A percentile compares a stretch with the other conserved stretches of the same genome.
Evolutionary conservation across 371 early-diverging fungal species (phyloP).

Genomic region (Batkoa obscura): DNA sequence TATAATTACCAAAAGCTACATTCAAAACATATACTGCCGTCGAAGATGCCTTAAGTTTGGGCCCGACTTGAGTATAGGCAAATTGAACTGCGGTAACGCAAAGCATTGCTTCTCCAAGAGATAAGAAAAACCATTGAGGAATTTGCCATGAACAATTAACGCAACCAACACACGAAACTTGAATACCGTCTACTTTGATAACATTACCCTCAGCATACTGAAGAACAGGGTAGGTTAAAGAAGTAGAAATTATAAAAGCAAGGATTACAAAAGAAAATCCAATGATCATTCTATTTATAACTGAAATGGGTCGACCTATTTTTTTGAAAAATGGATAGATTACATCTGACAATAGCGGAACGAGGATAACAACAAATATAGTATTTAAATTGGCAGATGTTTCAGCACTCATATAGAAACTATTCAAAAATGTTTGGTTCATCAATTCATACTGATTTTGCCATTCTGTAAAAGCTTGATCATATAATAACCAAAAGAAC

Average conservation of each 20-base stretch:
- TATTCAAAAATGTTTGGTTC: slow-evolving; percentile 11
- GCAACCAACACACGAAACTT: slow-evolving; percentile 9
- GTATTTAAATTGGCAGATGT: not conserved
- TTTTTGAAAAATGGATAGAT: no score
- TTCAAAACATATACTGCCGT: not conserved
- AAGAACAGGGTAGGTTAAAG: not conserved
- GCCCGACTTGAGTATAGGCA: not conserved
- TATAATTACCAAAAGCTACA: not conserved
- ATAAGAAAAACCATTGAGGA: slow-evolving; percentile 38
- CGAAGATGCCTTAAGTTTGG: not conserved
- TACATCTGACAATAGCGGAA: no score
- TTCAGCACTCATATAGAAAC: not conserved
- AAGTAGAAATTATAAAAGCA: not conserved
- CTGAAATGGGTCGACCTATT: no score
- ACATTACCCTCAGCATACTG: not conserved
- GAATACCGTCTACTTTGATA: not conserved
- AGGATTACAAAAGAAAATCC: not conserved
- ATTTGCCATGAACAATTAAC: slow-evolving; percentile 24
- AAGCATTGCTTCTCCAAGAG: slow-evolving; percentile 39
- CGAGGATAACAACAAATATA: not conserved
- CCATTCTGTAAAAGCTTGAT: slow-evolving; percentile 22
- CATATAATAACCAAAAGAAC: slow-evolving; percentile 34
- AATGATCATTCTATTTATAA: no score
- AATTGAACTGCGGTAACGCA: not conserved
- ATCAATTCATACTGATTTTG: slow-evolving; percentile 13